Conservation (phyloP, 306 rosid species). For the Oemleria cerasiformis region DNA sequence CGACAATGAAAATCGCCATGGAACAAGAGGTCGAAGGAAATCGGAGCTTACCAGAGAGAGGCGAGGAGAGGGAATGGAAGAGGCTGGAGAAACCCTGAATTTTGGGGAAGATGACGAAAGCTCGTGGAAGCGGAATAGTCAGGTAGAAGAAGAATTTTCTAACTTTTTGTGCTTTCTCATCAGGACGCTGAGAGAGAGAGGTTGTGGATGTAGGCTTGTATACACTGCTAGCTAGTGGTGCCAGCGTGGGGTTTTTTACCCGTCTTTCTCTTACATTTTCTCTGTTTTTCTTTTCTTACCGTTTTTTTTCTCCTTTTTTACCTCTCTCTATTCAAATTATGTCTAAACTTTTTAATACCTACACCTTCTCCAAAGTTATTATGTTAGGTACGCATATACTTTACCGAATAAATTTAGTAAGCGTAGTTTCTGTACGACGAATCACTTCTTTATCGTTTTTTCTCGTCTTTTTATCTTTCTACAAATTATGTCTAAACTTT, state of each 20-base stretch:
- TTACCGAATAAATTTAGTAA: no score
- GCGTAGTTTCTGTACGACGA: no score
- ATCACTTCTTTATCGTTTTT: no score
- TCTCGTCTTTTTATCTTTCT: no score
- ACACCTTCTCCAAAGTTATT: no score
- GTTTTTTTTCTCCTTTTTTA: background rate
- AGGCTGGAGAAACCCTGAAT: constrained; percentile 24
- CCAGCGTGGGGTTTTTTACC: constrained; percentile 22
- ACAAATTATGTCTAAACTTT: no score
- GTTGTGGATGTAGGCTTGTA: constrained; percentile 3
- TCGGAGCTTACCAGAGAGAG: constrained; percentile 30
- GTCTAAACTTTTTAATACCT: no score
- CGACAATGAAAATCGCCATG: constrained; percentile 1
- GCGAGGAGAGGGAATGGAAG: background rate
- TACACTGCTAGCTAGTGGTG: background rate
- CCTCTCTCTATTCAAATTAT: no score
- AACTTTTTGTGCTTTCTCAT: constrained; percentile 4
- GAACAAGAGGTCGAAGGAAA: constrained; percentile 8
- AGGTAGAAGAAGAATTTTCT: constrained; percentile 18
- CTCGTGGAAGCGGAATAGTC: constrained; percentile 30
- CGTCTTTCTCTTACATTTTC: constrained; percentile 22
- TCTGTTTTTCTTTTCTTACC: background rate
- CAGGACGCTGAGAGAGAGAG: background rate
- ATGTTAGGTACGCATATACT: no score
- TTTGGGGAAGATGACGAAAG: constrained; percentile 9